These are phyloP conservation scores for Eutrema heterophyllum DNA, from an alignment of 345 rosid genomes.

Conservation along the genomic window DNA sequence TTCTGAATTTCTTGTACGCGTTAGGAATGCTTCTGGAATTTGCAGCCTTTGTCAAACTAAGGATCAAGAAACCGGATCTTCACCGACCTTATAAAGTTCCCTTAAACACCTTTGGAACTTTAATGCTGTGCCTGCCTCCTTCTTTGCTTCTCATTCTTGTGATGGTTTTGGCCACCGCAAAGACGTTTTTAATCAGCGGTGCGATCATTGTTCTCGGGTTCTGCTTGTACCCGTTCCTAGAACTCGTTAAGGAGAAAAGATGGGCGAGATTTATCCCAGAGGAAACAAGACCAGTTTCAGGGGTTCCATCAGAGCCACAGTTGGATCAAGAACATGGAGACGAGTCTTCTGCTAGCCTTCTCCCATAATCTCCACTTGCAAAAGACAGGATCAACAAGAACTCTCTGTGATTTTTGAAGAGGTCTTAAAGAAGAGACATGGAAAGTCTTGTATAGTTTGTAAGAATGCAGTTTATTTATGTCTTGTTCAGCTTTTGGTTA, in stretches of 20 bases:
- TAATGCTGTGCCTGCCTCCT: slow-evolving; percentile 68
- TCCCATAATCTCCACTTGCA: slow-evolving; percentile 20
- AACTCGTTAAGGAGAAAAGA: slow-evolving; percentile 43
- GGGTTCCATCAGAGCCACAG: slow-evolving; percentile 16
- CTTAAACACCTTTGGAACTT: slow-evolving; percentile 55
- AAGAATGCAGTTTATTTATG: not conserved
- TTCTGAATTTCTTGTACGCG: slow-evolving; percentile 80
- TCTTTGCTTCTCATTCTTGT: slow-evolving; percentile 65
- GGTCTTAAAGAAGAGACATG: not conserved
- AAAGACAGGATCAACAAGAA: not conserved
- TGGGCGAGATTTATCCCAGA: slow-evolving; percentile 44
- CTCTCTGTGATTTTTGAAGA: not conserved
- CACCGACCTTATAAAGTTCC: slow-evolving; percentile 73
- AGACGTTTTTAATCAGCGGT: slow-evolving; percentile 63
- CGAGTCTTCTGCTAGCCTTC: slow-evolving; percentile 54
- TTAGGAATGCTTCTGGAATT: slow-evolving; percentile 88
- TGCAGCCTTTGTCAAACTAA: slow-evolving; percentile 71
- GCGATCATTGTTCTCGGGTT: slow-evolving; percentile 50
- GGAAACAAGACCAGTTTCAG: slow-evolving; percentile 15
- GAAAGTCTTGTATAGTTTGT: slow-evolving; percentile 13
- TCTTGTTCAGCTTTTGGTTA: slow-evolving; percentile 8
- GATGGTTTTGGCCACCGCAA: slow-evolving; percentile 69
- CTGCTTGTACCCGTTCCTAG: slow-evolving; percentile 48
- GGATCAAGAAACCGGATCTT: slow-evolving; percentile 74
- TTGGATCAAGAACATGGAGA: slow-evolving; percentile 38